These are phyloP conservation scores for Saccharomyces hybrid DNA, from an alignment of 1,139 yeast genomes.

Conservation along the genomic window DNA sequence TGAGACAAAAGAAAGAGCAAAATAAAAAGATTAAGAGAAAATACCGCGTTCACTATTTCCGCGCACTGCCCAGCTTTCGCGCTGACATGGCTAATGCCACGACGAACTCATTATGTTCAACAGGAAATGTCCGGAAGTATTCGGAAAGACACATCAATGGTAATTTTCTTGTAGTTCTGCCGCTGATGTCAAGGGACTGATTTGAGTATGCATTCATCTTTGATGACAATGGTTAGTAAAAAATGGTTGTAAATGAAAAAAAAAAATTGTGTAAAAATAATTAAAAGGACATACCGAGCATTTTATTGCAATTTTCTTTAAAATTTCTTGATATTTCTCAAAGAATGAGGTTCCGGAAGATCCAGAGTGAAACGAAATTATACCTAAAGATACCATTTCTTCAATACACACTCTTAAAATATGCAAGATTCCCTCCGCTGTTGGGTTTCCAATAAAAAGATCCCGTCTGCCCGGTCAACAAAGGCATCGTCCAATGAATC, in stretches of 20 bases:
- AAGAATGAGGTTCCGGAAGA: background rate
- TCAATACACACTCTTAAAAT: constrained; percentile 24
- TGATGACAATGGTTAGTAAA: constrained; percentile 14
- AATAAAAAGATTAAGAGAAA: background rate
- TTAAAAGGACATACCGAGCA: constrained; percentile 23
- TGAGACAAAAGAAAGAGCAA: background rate
- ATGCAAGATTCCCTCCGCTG: constrained; percentile 19
- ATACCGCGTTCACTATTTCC: background rate
- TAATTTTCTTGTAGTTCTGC: constrained; percentile 25
- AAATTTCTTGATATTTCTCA: constrained; percentile 9
- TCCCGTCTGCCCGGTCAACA: constrained; percentile 34
- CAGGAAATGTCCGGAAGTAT: constrained; percentile 22
- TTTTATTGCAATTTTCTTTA: constrained; percentile 15
- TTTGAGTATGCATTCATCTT: constrained; percentile 2
- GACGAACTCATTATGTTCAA: constrained; percentile 19
- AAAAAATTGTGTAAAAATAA: background rate
- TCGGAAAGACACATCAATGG: constrained; percentile 28
- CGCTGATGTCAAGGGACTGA: constrained; percentile 21
- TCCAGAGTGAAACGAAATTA: constrained; percentile 9
- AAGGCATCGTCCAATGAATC: constrained; percentile 34
- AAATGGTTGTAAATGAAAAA: background rate
- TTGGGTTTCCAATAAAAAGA: constrained; percentile 32
- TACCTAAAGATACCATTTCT: constrained; percentile 15
- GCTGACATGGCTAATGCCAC: constrained; percentile 23
- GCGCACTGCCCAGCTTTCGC: constrained; percentile 2